Evolutionary conservation across 129 eudicot genomes (phyloP).

Genomic region (Cynara cardunculus): DNA sequence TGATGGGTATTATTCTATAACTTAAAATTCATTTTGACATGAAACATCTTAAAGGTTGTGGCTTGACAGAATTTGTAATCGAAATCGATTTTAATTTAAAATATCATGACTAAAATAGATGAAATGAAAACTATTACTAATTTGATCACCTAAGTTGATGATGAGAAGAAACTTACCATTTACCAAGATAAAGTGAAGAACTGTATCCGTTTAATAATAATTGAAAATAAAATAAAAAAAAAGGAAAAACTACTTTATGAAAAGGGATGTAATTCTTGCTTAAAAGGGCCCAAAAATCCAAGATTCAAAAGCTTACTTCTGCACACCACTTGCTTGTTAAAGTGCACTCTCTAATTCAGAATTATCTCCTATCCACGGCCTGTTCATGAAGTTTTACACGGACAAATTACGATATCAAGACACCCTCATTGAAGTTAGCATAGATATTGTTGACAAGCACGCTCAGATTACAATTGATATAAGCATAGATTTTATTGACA

Average conservation of each 20-base stretch:
- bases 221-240: background rate
- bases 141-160: background rate
- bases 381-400: background rate
- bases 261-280: conserved; percentile 10
- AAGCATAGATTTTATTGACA: background rate
- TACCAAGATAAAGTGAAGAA: background rate
- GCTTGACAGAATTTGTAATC: background rate
- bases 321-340: conserved; percentile 19
- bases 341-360: background rate
- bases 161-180: background rate
- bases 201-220: background rate
- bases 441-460: background rate
- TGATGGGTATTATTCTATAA: background rate
- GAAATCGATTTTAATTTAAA: background rate
- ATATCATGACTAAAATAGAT: background rate
- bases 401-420: background rate
- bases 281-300: background rate
- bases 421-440: background rate
- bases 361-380: too few relatives aligned
- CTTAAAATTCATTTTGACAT: background rate
- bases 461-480: background rate
- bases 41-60: background rate
- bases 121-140: background rate
- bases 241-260: background rate
- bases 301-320: background rate